A percentile compares a stretch with the other conserved stretches of the same genome.
These are phyloP conservation scores for Eremomyces bilateralis DNA, from an alignment of 495 filamentous ascomycete species.

Conservation along the genomic window DNA sequence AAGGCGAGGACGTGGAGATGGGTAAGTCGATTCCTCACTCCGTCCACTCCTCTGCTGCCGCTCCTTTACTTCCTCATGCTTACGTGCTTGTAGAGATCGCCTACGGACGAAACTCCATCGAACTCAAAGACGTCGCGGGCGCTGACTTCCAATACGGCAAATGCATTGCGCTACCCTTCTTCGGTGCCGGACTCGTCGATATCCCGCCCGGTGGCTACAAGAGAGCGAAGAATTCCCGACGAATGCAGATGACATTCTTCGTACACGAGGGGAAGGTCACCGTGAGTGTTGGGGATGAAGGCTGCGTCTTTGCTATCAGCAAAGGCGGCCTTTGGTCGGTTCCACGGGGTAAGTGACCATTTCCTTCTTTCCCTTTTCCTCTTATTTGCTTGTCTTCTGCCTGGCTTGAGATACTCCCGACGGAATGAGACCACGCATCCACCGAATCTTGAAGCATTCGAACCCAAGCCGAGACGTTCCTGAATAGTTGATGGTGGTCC, in stretches of 20 bases:
- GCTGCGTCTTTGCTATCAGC: constrained; percentile 59
- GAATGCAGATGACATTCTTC: constrained; percentile 93
- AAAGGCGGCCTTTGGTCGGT: constrained; percentile 84
- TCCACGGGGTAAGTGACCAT: constrained; percentile 53
- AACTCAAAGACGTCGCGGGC: constrained; percentile 50
- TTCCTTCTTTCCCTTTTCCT: constrained; percentile 1
- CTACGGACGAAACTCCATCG: constrained; percentile 50
- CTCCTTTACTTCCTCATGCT: no score
- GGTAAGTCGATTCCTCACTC: constrained; percentile 20
- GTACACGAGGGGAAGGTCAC: constrained; percentile 55
- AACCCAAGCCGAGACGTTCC: no score
- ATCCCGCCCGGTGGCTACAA: constrained; percentile 64
- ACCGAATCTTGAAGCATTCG: no score
- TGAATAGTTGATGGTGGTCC: not conserved
- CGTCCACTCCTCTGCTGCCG: no score
- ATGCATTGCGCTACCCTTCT: constrained; percentile 59
- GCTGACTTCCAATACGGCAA: constrained; percentile 72
- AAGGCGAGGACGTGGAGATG: constrained; percentile 35
- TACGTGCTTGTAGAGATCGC: constrained; percentile 63
- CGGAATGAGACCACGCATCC: not conserved
- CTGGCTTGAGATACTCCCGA: not conserved
- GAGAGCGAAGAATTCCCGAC: constrained; percentile 68
- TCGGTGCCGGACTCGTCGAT: constrained; percentile 75
- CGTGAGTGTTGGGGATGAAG: constrained; percentile 59
- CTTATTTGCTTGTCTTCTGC: not conserved